Base-by-base conservation (phyloP, 805 yeast genomes). In the Kodamaea kakaduensis region DNA sequence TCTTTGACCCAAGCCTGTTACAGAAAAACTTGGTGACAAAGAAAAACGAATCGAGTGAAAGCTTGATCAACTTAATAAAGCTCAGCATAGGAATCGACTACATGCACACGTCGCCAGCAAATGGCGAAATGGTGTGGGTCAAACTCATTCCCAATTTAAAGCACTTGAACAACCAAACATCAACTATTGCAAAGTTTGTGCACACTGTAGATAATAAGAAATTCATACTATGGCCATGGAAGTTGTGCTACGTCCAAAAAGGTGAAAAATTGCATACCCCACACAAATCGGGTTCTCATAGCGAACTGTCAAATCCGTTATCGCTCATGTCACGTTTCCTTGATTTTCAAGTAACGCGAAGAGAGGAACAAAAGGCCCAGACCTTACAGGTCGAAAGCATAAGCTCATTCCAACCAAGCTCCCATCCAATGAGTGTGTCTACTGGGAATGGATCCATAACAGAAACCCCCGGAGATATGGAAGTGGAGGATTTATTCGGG, bases 211-310 rank as follows among this genome's bases (percentile, higher is more conserved):
- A 64, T 19, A 74, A 73, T 44, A 66, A 64, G 17, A 78, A 79
- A 47, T 76, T 67, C 37, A 72, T 84, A 2, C 56, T 77, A 28
- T 84, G 94, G 94, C 94, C 94, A 0, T 58, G 81, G 47, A 75
- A 73, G 30, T 58, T 84, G 14, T 81, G 89, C 47, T 64, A 75
- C 38, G 61, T 76, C 4, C 93, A 84, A 49, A 60, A 69, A 36
- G 74, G 65, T 9, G 45, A 54, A 31, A 38, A 38, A 25, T 42
- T 43, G 10, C 9, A 21, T 12, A n/a, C 23, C 8, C 17, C 24
- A 3, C 12, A 31, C 21, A 19, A 51, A 15, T 42, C 44, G 12
- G 12, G 9, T 8, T 25, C 25, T 13, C 24, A 22, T 29, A 22
- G 20, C 14, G 8, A 13, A 20, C n/a, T 15, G 15, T 7, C 31